Conservation (phyloP, 2,329 filamentous ascomycete genomes). For the Dendrostoma leiphaemia region DNA sequence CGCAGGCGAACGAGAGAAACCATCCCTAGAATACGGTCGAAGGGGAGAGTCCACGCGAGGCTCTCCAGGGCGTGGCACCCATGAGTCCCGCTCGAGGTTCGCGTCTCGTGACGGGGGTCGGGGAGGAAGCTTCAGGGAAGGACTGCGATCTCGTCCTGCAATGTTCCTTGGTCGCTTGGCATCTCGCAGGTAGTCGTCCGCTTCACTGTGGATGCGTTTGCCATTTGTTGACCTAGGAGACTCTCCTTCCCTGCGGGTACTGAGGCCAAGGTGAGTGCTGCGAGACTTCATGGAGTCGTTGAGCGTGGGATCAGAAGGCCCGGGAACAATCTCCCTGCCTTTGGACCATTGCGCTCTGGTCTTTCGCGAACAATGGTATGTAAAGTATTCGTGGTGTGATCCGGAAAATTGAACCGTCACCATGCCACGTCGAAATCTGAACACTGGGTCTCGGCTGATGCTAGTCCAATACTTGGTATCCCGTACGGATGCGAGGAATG, state of each 20-base stretch:
- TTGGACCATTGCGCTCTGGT: neutral
- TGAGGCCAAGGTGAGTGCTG: neutral
- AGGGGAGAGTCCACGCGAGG: constrained; percentile 1
- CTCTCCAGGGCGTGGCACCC: constrained; percentile 11
- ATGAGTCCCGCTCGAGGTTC: constrained; percentile 1
- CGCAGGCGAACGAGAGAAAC: constrained; percentile 10
- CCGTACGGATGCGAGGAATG: constrained; percentile 41
- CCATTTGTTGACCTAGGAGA: neutral
- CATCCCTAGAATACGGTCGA: constrained; percentile 11
- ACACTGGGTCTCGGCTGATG: constrained; percentile 43
- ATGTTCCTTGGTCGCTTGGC: constrained; percentile 7
- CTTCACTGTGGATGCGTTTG: constrained; percentile 5
- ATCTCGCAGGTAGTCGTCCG: constrained; percentile 2
- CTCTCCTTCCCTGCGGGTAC: neutral
- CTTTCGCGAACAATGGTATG: constrained; percentile 20
- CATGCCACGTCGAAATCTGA: constrained; percentile 30
- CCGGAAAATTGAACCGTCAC: constrained; percentile 23
- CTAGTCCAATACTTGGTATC: constrained; percentile 38
- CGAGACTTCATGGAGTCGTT: constrained; percentile 6
- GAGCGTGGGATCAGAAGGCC: constrained; percentile 7
- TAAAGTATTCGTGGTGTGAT: constrained; percentile 25
- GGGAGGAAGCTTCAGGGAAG: constrained; percentile 5
- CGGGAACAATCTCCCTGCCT: constrained; percentile 9
- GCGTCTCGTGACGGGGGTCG: constrained; percentile 5
- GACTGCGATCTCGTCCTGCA: constrained; percentile 5